Percentiles rank a stretch among this genome's conserved stretches.
Evolutionary conservation across 176 grass and related monocot genomes (phyloP).

Genomic region (Poa pratensis): DNA sequence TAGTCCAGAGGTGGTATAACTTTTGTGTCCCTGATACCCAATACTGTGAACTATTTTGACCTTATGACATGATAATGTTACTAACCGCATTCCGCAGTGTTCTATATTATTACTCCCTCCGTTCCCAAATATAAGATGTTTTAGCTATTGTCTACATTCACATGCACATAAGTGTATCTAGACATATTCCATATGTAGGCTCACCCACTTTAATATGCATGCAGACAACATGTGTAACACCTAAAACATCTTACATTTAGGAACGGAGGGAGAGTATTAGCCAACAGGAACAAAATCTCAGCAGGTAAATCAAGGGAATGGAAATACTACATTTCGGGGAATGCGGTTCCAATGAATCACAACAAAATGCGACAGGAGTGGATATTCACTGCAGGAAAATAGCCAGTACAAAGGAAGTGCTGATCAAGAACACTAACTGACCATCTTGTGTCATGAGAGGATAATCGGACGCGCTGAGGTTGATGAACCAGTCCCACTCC

Average conservation of each 20-base stretch:
- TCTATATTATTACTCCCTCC: too few relatives aligned
- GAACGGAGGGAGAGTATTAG: neutral
- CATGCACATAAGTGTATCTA: too few relatives aligned
- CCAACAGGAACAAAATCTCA: neutral
- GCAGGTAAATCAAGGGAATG: neutral
- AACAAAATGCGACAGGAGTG: neutral
- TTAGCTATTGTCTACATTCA: too few relatives aligned
- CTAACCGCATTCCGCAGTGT: neutral
- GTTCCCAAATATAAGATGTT: too few relatives aligned
- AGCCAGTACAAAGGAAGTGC: neutral
- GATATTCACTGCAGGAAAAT: neutral
- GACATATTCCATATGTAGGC: too few relatives aligned
- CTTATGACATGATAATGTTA: neutral
- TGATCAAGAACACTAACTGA: slow-evolving; percentile 52
- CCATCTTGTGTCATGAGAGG: slow-evolving; percentile 92
- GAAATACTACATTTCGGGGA: neutral
- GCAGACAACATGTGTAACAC: too few relatives aligned
- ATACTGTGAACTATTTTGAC: neutral
- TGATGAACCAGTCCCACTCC: slow-evolving; percentile 97
- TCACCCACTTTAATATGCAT: too few relatives aligned
- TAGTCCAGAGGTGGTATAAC: neutral
- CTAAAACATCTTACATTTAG: too few relatives aligned
- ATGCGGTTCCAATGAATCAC: neutral
- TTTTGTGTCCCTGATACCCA: neutral
- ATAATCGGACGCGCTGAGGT: slow-evolving; percentile 90